Evolutionary conservation across 2,329 filamentous ascomycete genomes (phyloP), one percentile per base, ranked within the genome.

Genomic region (Ophiocordyceps sinensis): DNA sequence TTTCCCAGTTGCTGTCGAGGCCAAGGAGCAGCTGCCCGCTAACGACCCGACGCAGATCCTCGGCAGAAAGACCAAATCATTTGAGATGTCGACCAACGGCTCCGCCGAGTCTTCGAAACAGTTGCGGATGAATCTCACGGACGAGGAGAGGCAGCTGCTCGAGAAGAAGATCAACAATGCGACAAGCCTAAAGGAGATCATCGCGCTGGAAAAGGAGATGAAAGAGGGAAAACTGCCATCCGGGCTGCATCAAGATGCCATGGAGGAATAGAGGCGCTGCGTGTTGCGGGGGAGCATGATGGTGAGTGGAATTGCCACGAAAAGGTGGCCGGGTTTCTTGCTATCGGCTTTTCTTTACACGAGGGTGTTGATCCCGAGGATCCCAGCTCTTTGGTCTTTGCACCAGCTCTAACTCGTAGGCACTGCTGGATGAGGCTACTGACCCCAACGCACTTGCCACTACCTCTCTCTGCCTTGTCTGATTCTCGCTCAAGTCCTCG

Each of bases 121-220:
- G 42, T 81, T 85, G 48, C 75, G 82, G 40, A 82, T 89, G 52
- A 85, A 88, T 63, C 68, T 94, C 50, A 95, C 88, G 4, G 86
- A 89, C 31, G 79, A 79, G 56, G 91, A 98, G 72, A 83, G 82
- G 68, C 82, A 82, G 69, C 75, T 77, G 48, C 75, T 96, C 45
- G 80, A 93, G 63, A 81, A 86, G 54, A 72, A 89, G 65, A 94
- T 98, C 60, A 79, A 79, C 62, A 85, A 85, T 54, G 89, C 91
- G 6, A 87, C 82, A 59, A 94, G 82, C 55, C 60, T 98, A 54
- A 82, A 87, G 51, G 91, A 96, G 65, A 93, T 98, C 57, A 81
- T 85, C 43, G 73, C 77, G 50, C 61, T 98, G 56, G 91, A 98
- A 68, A 94, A 89, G 67, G 85, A 91, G 61, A 65, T 96, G 49